Evolutionary conservation across 495 filamentous ascomycete species (phyloP).

Genomic region (Aspergillus nidulans): DNA sequence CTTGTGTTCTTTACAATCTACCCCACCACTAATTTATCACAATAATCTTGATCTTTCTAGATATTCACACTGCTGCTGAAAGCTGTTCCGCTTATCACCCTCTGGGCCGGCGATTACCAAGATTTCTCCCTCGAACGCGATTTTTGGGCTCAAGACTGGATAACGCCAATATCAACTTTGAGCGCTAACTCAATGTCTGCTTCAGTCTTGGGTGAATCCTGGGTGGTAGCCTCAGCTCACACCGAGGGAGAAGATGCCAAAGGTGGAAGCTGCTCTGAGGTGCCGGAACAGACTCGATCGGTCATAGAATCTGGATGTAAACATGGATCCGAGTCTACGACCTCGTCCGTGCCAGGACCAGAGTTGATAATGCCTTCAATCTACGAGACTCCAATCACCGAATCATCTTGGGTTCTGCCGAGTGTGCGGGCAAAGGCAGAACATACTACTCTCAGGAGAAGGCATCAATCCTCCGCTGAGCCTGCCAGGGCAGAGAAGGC

Average conservation of each 20-base stretch:
- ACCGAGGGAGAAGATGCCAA: slow-evolving; percentile 14
- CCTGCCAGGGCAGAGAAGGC: background rate
- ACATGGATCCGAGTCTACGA: slow-evolving; percentile 24
- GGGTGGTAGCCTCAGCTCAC: slow-evolving; percentile 31
- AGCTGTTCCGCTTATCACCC: no score
- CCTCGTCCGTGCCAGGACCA: slow-evolving; percentile 35
- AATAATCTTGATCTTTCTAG: background rate
- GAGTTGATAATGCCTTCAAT: slow-evolving; percentile 48
- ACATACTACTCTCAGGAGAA: slow-evolving; percentile 20
- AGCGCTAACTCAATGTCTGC: slow-evolving; percentile 22
- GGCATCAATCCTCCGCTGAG: slow-evolving; percentile 22
- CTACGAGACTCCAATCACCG: slow-evolving; percentile 31
- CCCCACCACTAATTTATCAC: background rate
- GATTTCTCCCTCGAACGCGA: background rate
- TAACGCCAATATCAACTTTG: background rate
- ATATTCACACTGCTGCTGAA: background rate
- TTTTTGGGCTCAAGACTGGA: background rate
- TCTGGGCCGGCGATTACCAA: background rate
- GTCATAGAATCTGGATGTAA: slow-evolving; percentile 4
- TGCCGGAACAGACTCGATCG: background rate
- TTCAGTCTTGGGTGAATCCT: slow-evolving; percentile 35
- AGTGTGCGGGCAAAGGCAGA: slow-evolving; percentile 19
- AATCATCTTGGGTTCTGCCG: slow-evolving; percentile 40
- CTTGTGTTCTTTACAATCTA: background rate
- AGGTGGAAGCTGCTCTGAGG: background rate